These are phyloP conservation scores for Xylariaceae sp. DNA, from an alignment of 2,329 filamentous ascomycete genomes.

Conservation along the genomic window DNA sequence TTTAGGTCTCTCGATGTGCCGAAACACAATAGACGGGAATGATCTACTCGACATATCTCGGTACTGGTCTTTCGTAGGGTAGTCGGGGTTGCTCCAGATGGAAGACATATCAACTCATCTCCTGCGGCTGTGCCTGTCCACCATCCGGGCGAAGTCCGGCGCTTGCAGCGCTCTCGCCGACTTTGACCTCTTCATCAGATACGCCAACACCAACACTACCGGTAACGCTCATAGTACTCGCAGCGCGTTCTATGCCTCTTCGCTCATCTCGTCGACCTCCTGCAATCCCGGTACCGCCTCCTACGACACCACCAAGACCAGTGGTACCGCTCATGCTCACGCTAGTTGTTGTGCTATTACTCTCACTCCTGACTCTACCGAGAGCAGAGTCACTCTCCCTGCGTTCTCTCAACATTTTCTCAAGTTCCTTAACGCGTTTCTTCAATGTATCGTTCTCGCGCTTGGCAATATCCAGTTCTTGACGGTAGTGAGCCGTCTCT, in stretches of 20 bases:
- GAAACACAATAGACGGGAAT: not conserved
- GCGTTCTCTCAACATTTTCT: constrained; percentile 58
- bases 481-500: constrained; percentile 64
- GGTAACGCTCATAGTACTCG: constrained; percentile 52
- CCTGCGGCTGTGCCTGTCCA: not conserved
- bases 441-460: constrained; percentile 68
- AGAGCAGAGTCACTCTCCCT: constrained; percentile 49
- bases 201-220: constrained; percentile 59
- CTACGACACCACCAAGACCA: constrained; percentile 30
- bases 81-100: not conserved
- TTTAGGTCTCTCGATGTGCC: not conserved
- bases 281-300: constrained; percentile 52
- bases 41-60: not conserved
- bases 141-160: constrained; percentile 38
- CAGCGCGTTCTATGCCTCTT: constrained; percentile 49
- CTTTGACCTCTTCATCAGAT: constrained; percentile 63
- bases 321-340: constrained; percentile 48
- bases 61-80: too few species aligned
- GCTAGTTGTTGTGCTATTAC: constrained; percentile 59
- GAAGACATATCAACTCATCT: not conserved
- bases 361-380: constrained; percentile 52
- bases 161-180: constrained; percentile 67
- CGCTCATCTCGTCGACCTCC: constrained; percentile 49
- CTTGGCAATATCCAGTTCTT: constrained; percentile 66
- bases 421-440: constrained; percentile 66